Percentiles rank a stretch among this genome's conserved stretches.
phyloP scores from a whole-genome alignment of 2,329 filamentous ascomycete genomes.

The Aspergillus fumigatus region DNA sequence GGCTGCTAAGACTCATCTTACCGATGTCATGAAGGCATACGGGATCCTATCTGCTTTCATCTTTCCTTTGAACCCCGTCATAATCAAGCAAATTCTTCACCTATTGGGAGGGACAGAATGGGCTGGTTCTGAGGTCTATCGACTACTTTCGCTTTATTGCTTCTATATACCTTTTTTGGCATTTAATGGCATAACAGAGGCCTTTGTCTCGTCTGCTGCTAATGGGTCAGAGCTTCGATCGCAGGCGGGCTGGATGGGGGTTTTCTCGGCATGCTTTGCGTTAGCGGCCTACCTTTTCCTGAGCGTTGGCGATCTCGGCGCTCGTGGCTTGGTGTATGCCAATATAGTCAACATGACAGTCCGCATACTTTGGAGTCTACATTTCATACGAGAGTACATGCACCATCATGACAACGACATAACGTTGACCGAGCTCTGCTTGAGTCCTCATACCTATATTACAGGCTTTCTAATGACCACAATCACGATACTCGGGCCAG shows the following conservation, averaged over 20 bases:
- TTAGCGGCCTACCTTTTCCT: conserved; percentile 71
- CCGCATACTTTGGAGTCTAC: conserved; percentile 73
- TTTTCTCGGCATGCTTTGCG: conserved; percentile 73
- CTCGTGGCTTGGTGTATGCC: conserved; percentile 74
- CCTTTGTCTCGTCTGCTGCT: conserved; percentile 86
- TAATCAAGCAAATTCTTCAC: conserved; percentile 68
- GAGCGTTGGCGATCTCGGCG: conserved; percentile 64
- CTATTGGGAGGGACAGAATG: conserved; percentile 74
- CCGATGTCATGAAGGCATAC: conserved; percentile 65
- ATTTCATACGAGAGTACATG: conserved; percentile 68
- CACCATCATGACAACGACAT: conserved; percentile 41
- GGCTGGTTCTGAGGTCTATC: conserved; percentile 66
- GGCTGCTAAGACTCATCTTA: conserved; percentile 29
- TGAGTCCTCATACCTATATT: conserved; percentile 42
- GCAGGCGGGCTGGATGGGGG: conserved; percentile 80
- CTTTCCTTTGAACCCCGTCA: conserved; percentile 66
- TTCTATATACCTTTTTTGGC: conserved; percentile 92
- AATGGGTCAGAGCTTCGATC: conserved; percentile 66
- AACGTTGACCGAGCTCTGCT: conserved; percentile 40
- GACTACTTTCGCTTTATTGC: conserved; percentile 74
- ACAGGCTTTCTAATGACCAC: conserved; percentile 44
- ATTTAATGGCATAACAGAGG: conserved; percentile 85
- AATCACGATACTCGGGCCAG: conserved; percentile 33
- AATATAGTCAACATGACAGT: conserved; percentile 88
- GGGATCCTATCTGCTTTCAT: conserved; percentile 66